Percentiles rank a stretch among this genome's conserved stretches.
Evolutionary conservation across 306 rosid species (phyloP).

Genomic region (Medicago ruthenica): DNA sequence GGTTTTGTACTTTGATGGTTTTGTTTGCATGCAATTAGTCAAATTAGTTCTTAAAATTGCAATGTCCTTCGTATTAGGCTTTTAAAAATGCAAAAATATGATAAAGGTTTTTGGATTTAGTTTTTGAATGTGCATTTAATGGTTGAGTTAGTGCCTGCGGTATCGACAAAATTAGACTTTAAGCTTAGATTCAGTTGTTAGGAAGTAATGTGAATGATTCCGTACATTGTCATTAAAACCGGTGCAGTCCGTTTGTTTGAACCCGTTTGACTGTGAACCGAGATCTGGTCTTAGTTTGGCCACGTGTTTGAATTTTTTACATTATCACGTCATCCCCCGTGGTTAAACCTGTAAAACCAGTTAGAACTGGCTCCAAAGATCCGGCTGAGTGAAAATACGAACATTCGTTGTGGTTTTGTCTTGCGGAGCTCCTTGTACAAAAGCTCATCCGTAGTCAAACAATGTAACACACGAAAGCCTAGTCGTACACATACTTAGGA

Average conservation of each 20-base stretch:
- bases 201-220: background rate
- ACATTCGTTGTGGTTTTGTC: background rate
- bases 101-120: background rate
- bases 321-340: background rate
- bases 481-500: background rate
- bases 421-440: background rate
- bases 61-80: background rate
- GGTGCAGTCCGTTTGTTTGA: background rate
- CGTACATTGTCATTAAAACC: background rate
- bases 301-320: background rate
- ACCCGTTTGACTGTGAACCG: background rate
- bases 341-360: background rate
- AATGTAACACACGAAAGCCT: background rate
- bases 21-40: background rate
- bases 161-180: background rate
- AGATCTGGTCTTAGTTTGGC: background rate
- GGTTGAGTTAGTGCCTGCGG: background rate
- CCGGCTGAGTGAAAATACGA: background rate
- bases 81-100: background rate
- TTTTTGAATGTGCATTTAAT: background rate
- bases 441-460: background rate
- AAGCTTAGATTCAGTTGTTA: background rate
- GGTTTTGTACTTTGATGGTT: slow-evolving; percentile 12
- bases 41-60: background rate
- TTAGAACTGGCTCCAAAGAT: background rate